Base-by-base conservation (phyloP, 2,329 filamentous ascomycete genomes). In the Fusarium robinianum region DNA sequence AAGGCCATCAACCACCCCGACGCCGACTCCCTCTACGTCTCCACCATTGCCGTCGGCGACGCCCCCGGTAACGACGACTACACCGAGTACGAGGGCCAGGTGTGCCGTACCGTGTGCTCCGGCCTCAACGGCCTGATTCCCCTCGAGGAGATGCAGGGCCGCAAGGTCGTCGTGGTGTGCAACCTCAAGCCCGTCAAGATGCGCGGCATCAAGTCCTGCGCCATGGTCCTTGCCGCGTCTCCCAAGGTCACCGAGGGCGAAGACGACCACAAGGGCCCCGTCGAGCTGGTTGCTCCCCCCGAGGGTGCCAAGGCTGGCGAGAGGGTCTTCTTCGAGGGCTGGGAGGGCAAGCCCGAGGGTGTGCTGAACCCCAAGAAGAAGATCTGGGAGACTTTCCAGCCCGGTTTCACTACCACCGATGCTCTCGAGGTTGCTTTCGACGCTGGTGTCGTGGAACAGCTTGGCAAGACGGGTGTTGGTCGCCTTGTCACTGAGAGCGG, bases 171-270 rank as follows among this genome's bases (percentile, higher is more conserved):
- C 21, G 88, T 94, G 1, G 92, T 99, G 15, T 95, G 90, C 78
- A 99, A 99, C 72, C 81, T 99, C 59, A 99, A 99, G 79, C 94
- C 94, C 36, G 94, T 97, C 69, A 99, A 95, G 70, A 99, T 99
- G 94, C 88, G 94, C 54, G 94, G 94, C 57, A 78, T 83, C 74
- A 83, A 83, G 73, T 83, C 80, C 3, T 80, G 73, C 58, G 80
- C 91, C 63, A 97, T 99, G 94, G 94, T 99, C 11, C 81, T 99
- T 25, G 94, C 94, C 8, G 94, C 94, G 3, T 96, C 90, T 12
- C 94, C 92, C n/a, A 78, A 79, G 47, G 69, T 88, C 33, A 84
- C 85, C 63, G 88, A 92, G 63, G 92, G 90, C 30, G 91, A 90
- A 65, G 85, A 88, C 65, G 83, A 92, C 67, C 90, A 96, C 75